Conservation (phyloP, 352 stramenopile genomes). For the Bremia lactucae region DNA sequence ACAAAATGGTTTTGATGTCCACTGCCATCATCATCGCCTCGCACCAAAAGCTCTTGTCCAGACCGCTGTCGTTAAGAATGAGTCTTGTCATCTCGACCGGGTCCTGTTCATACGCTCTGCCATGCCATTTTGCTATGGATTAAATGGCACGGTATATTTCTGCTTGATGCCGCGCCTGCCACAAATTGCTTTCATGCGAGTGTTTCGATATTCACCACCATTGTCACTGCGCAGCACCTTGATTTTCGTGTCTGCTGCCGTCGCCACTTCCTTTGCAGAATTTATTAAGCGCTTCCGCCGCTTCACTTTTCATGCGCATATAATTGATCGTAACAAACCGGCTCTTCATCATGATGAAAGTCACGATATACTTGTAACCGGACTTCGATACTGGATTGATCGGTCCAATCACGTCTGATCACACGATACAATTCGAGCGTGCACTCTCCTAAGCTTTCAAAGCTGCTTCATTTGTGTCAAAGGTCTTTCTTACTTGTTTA, state of each 20-base stretch:
- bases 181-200: not conserved
- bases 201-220: not conserved
- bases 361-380: not conserved
- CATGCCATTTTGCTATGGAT: not conserved
- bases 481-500: not conserved
- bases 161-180: not conserved
- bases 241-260: not conserved
- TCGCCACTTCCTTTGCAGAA: not conserved
- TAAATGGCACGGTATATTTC: not conserved
- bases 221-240: not conserved
- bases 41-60: not conserved
- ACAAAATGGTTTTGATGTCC: not conserved
- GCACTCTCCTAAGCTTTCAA: not conserved
- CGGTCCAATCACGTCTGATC: not conserved
- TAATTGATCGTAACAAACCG: not conserved
- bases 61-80: not conserved
- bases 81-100: not conserved
- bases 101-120: not conserved
- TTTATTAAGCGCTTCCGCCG: not conserved
- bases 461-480: not conserved
- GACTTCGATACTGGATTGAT: not conserved
- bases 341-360: not conserved
- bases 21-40: not conserved
- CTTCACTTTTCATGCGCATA: not conserved
- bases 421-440: not conserved